Conservation (phyloP, 257 asterid species). For the Rehmannia glutinosa region DNA sequence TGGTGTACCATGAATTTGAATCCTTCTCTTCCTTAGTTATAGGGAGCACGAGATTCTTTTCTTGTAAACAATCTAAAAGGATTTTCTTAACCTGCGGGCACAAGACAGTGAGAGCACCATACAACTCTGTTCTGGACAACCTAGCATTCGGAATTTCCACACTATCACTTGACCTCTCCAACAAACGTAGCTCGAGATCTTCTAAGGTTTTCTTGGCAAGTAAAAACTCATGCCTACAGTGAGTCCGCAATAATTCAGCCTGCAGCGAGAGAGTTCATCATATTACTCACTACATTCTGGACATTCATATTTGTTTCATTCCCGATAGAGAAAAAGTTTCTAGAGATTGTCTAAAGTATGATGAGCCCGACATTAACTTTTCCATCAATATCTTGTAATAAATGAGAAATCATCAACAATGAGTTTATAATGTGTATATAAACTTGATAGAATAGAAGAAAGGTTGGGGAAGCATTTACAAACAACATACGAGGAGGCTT, state of each 20-base stretch:
- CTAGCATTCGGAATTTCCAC: constrained; percentile 20
- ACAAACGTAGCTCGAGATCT: constrained; percentile 30
- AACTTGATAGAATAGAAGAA: too few species aligned
- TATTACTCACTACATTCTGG: constrained; percentile 15
- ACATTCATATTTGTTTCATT: background rate
- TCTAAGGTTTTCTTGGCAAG: constrained; percentile 46
- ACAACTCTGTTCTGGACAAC: constrained; percentile 26
- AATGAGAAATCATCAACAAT: too few species aligned
- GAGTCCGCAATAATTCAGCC: constrained; percentile 57
- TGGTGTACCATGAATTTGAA: constrained; percentile 36
- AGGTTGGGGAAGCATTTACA: too few species aligned
- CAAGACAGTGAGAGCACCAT: constrained; percentile 20
- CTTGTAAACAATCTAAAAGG: constrained; percentile 54
- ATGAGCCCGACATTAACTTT: background rate
- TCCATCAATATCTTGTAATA: background rate
- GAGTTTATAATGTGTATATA: too few species aligned
- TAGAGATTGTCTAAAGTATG: background rate
- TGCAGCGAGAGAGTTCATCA: constrained; percentile 37
- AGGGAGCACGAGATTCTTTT: constrained; percentile 38
- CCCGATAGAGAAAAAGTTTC: background rate
- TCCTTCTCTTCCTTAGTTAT: constrained; percentile 37
- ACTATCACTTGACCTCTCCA: constrained; percentile 18
- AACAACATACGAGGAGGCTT: too few species aligned
- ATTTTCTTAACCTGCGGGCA: constrained; percentile 54
- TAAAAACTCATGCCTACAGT: constrained; percentile 58